A percentile compares a stretch with the other conserved stretches of the same genome.
Conservation (phyloP, 306 rosid species). For the Oxytropis ochrocephala region DNA sequence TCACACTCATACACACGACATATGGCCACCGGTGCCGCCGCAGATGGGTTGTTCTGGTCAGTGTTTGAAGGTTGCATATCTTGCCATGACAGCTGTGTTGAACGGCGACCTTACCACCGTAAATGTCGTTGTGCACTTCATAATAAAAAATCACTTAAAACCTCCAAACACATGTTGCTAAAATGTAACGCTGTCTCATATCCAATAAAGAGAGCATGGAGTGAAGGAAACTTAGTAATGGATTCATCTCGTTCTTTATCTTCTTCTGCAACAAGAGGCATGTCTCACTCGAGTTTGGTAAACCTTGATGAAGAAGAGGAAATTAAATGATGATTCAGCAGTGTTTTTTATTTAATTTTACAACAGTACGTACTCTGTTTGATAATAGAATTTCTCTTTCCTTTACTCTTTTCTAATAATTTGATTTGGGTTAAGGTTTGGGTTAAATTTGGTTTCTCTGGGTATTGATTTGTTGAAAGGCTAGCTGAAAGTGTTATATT, state of each 20-base stretch:
- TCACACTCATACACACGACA: no score
- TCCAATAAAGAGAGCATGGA: conserved; percentile 49
- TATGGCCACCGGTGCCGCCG: conserved; percentile 31
- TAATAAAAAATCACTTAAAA: conserved; percentile 4
- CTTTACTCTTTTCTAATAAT: not conserved
- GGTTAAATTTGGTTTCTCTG: not conserved
- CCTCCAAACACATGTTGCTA: not conserved
- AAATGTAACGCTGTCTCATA: conserved; percentile 36
- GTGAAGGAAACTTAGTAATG: conserved; percentile 43
- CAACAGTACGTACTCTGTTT: not conserved
- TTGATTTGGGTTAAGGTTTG: not conserved
- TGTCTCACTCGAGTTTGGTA: not conserved
- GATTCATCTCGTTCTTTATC: conserved; percentile 13
- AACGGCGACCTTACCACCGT: conserved; percentile 66
- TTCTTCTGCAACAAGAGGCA: not conserved
- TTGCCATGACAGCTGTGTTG: conserved; percentile 32
- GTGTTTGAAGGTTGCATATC: conserved; percentile 47
- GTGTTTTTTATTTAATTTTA: no score
- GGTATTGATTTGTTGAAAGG: not conserved
- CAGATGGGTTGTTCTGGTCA: conserved; percentile 33
- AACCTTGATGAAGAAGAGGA: conserved; percentile 13
- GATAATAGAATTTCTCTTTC: not conserved
- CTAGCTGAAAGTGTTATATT: not conserved
- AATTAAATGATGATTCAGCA: no score
- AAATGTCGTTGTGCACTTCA: conserved; percentile 47